Evolutionary conservation across 2,329 filamentous ascomycete species (phyloP).

Genomic region (Colletotrichum somersetense): DNA sequence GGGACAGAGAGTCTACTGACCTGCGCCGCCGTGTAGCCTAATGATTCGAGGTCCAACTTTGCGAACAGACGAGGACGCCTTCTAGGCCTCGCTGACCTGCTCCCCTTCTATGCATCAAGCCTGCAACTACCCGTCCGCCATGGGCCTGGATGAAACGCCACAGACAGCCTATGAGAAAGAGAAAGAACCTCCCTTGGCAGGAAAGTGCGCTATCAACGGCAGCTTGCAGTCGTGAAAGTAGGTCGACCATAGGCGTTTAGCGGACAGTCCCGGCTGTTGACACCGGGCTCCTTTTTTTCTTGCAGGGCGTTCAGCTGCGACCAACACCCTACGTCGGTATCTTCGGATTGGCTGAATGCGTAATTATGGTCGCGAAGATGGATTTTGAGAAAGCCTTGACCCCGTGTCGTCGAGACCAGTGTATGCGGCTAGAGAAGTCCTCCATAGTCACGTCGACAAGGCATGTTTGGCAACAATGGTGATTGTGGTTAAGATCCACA

Average conservation of each 20-base stretch:
- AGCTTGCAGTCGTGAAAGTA: conserved; percentile 54
- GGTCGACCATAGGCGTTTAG: conserved; percentile 49
- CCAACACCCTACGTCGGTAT: conserved; percentile 42
- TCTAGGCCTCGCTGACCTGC: conserved; percentile 47
- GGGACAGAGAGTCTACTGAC: conserved; percentile 33
- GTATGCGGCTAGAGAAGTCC: conserved; percentile 34
- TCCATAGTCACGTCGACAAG: conserved; percentile 16
- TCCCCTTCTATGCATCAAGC: conserved; percentile 57
- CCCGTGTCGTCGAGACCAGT: conserved; percentile 32
- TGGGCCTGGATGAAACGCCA: conserved; percentile 61
- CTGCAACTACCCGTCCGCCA: conserved; percentile 64
- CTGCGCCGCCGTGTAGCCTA: conserved; percentile 28
- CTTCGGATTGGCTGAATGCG: conserved; percentile 38
- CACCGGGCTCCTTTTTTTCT: conserved; percentile 44
- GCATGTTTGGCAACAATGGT: conserved; percentile 30
- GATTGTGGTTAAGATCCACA: conserved; percentile 33
- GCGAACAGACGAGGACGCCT: conserved; percentile 33
- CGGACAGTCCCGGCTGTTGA: conserved; percentile 50
- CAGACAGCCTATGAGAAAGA: conserved; percentile 59
- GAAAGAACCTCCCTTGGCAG: conserved; percentile 53
- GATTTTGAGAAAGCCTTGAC: conserved; percentile 17
- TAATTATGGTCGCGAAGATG: conserved; percentile 1
- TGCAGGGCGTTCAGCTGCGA: conserved; percentile 45
- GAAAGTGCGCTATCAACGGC: conserved; percentile 53
- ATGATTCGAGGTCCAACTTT: conserved; percentile 31